Evolutionary conservation across 2,329 filamentous ascomycete genomes (phyloP).

Genomic region (Ophiostoma novo-ulmi): DNA sequence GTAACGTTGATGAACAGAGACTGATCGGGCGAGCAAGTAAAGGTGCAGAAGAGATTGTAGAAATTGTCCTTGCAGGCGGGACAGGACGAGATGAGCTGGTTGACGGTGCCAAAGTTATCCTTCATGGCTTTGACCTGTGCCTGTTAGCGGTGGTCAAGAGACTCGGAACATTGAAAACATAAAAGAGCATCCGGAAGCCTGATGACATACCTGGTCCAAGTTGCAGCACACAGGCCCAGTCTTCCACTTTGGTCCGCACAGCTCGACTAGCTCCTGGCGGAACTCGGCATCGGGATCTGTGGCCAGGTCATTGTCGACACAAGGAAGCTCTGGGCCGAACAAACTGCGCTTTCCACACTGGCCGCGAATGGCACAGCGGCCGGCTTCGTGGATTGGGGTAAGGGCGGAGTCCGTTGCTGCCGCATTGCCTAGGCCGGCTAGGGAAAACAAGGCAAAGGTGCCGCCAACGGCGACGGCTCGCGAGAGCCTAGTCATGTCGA

Average conservation of each 20-base stretch:
- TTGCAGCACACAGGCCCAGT: conserved; percentile 80
- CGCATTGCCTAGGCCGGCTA: conserved; percentile 33
- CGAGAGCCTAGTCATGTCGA: conserved; percentile 38
- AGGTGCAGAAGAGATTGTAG: conserved; percentile 96
- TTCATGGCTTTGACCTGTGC: conserved; percentile 63
- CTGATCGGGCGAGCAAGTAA: conserved; percentile 96
- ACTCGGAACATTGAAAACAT: not conserved
- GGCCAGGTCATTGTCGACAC: conserved; percentile 83
- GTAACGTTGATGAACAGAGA: conserved; percentile 94
- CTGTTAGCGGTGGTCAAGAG: conserved; percentile 39
- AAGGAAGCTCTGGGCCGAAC: conserved; percentile 85
- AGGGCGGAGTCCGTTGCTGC: conserved; percentile 33
- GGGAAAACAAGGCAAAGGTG: conserved; percentile 30
- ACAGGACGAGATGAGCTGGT: conserved; percentile 84
- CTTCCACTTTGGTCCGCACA: conserved; percentile 86
- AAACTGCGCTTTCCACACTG: conserved; percentile 87
- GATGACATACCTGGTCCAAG: conserved; percentile 55
- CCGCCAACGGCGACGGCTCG: conserved; percentile 34
- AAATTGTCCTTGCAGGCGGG: conserved; percentile 98
- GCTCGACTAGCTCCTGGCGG: conserved; percentile 70
- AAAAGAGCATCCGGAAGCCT: not conserved
- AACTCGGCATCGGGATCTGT: conserved; percentile 65
- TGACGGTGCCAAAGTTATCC: conserved; percentile 78
- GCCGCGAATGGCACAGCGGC: conserved; percentile 83
- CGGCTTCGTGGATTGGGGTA: conserved; percentile 70